These are phyloP conservation scores for Syzygium aqueum DNA, from an alignment of 345 rosid species.

Conservation along the genomic window DNA sequence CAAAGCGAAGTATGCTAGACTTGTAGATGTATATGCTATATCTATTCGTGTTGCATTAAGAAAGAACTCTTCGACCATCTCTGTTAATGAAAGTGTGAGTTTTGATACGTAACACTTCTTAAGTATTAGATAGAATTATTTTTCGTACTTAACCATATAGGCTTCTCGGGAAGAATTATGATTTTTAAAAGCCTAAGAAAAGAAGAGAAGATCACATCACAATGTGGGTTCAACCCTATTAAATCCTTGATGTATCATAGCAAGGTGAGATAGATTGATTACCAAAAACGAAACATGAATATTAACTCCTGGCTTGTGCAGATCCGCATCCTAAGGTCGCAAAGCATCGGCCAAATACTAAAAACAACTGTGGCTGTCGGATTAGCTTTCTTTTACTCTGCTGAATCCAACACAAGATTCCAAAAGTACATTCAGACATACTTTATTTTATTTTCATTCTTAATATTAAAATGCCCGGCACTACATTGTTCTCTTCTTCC, in stretches of 20 bases:
- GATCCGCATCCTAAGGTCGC: neutral
- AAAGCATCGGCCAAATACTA: neutral
- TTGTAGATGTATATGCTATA: neutral
- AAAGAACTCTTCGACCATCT: neutral
- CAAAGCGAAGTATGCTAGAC: neutral
- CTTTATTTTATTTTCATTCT: neutral
- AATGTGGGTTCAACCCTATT: neutral
- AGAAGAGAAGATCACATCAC: neutral
- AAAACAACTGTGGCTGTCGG: neutral
- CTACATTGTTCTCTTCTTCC: neutral
- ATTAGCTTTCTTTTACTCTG: neutral
- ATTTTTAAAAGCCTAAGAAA: neutral
- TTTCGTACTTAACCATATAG: neutral
- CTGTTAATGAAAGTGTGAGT: neutral
- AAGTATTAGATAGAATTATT: neutral
- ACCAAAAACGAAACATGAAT: neutral
- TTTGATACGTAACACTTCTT: neutral
- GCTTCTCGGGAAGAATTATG: neutral
- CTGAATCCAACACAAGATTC: conserved; percentile 1
- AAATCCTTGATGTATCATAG: neutral
- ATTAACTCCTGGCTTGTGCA: neutral
- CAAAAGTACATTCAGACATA: neutral
- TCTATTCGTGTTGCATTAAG: neutral
- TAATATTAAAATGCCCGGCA: neutral
- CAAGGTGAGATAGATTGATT: neutral